phyloP scores from a whole-genome alignment of 2,329 filamentous ascomycete genomes.

The Aureobasidium leucospermi region DNA sequence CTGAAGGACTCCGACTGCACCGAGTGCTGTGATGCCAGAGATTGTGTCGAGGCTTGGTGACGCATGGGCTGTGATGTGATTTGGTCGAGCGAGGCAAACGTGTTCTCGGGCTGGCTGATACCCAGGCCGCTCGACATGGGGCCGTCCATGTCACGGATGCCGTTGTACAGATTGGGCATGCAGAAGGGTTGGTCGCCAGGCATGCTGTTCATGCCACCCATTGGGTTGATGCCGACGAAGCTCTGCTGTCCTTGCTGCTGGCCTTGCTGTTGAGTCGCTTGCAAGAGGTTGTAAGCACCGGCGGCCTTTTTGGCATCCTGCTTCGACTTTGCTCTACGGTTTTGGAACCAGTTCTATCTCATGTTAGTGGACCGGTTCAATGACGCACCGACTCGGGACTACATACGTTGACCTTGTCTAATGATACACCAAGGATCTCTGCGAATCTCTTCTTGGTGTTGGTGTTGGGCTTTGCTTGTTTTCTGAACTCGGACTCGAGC shows the following conservation, averaged over 20 bases:
- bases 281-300: conserved; percentile 23
- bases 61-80: conserved; percentile 3
- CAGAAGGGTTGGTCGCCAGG: conserved; percentile 28
- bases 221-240: conserved; percentile 12
- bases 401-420: conserved; percentile 49
- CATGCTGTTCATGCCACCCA: conserved; percentile 17
- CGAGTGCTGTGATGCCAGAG: conserved; percentile 4
- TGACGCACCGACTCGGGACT: background rate
- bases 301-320: conserved; percentile 44
- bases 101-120: conserved; percentile 6
- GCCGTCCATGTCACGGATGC: conserved; percentile 23
- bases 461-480: conserved; percentile 44
- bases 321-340: conserved; percentile 46
- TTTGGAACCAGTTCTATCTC: conserved; percentile 47
- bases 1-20: background rate
- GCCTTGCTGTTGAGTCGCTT: conserved; percentile 16
- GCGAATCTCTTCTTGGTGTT: conserved; percentile 45
- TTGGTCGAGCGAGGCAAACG: conserved; percentile 4
- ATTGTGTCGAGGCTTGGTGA: conserved; percentile 5
- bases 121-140: conserved; percentile 16
- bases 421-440: conserved; percentile 38
- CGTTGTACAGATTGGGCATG: conserved; percentile 24
- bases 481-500: conserved; percentile 42
- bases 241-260: conserved; percentile 11
- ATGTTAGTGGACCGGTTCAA: background rate